Conservation (phyloP, 768 basidiomycete species). For the Phanerochaete sordida region DNA sequence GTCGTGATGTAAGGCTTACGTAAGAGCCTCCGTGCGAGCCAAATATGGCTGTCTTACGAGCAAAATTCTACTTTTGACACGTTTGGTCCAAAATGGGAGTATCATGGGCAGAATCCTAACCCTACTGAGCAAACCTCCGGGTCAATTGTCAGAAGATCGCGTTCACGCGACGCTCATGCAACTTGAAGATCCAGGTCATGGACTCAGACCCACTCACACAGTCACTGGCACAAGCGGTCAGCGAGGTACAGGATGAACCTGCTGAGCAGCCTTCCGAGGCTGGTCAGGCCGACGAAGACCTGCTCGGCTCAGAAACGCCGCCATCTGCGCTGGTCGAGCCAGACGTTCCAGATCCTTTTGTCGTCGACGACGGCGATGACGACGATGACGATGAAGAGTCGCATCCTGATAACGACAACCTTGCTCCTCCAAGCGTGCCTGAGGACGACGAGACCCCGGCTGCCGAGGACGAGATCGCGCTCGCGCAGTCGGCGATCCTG, state of each 20-base stretch:
- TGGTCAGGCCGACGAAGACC: not conserved
- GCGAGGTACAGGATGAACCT: too few relatives aligned
- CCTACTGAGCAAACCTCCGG: too few relatives aligned
- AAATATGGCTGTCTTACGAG: too few relatives aligned
- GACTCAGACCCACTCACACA: too few relatives aligned
- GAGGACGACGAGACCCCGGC: conserved; percentile 26
- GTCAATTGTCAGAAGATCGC: too few relatives aligned
- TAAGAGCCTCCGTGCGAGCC: not conserved
- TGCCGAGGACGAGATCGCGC: conserved; percentile 41
- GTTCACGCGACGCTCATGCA: too few relatives aligned
- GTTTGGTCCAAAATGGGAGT: too few relatives aligned
- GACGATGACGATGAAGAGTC: not conserved
- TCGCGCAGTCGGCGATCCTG: conserved; percentile 27
- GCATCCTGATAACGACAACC: not conserved
- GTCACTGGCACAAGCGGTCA: too few relatives aligned
- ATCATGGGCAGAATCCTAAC: too few relatives aligned
- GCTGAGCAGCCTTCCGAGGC: too few relatives aligned
- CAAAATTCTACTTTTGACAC: too few relatives aligned
- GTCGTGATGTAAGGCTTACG: not conserved
- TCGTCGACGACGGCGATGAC: conserved; percentile 48
- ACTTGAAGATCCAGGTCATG: too few relatives aligned
- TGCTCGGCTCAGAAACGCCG: not conserved
- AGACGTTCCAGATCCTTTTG: conserved; percentile 57
- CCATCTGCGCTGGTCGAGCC: conserved; percentile 32
- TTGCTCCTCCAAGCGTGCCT: conserved; percentile 27